These are phyloP conservation scores for Fusarium sp. DNA, from an alignment of 2,329 filamentous ascomycete genomes.

Conservation along the genomic window DNA sequence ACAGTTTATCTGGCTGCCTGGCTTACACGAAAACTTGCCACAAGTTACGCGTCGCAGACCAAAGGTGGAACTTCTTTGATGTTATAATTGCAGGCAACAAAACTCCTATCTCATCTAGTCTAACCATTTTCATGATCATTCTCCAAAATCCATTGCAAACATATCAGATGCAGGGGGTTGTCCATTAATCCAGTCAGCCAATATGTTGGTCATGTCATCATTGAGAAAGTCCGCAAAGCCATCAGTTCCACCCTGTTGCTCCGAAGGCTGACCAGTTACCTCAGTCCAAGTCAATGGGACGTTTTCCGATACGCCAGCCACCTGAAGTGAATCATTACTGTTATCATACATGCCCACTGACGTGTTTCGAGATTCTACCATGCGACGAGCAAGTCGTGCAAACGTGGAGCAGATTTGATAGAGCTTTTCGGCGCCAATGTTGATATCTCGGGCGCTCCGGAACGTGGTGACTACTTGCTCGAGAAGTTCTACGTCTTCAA, in stretches of 20 bases:
- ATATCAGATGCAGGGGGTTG: slow-evolving; percentile 29
- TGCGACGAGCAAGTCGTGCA: slow-evolving; percentile 20
- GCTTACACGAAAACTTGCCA: neutral
- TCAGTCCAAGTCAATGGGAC: slow-evolving; percentile 19
- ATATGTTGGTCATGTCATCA: slow-evolving; percentile 34
- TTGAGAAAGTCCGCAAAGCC: slow-evolving; percentile 11
- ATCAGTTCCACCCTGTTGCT: neutral
- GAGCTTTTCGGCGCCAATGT: slow-evolving; percentile 30
- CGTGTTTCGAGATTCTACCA: slow-evolving; percentile 36
- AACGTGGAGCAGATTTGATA: slow-evolving; percentile 37
- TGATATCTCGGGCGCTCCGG: slow-evolving; percentile 12
- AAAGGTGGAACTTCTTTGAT: neutral
- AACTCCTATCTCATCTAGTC: neutral
- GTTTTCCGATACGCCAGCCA: slow-evolving; percentile 24
- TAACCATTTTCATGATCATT: neutral
- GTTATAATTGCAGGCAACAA: neutral
- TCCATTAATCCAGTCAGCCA: slow-evolving; percentile 38
- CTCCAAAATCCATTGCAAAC: slow-evolving; percentile 33
- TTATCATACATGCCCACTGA: slow-evolving; percentile 37
- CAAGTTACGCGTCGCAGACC: neutral
- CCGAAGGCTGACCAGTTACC: neutral
- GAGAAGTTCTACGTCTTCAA: slow-evolving; percentile 17
- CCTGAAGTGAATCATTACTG: slow-evolving; percentile 27
- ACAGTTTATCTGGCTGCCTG: neutral
- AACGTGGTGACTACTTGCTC: slow-evolving; percentile 35